Evolutionary conservation across 306 rosid genomes (phyloP).

Genomic region (Boehmeria nivea): DNA sequence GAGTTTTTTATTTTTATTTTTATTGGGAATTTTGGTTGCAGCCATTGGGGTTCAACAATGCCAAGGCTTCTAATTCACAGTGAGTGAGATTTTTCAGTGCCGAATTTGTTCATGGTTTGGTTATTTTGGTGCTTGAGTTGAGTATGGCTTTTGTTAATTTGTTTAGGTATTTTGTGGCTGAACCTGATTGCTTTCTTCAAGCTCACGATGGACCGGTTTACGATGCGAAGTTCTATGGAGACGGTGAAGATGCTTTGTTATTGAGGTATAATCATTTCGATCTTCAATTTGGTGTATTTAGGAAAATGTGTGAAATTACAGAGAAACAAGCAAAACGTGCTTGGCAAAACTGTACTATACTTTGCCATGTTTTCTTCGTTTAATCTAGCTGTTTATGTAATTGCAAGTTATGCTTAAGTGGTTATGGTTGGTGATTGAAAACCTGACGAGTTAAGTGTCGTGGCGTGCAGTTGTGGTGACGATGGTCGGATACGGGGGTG

Average conservation of each 20-base stretch:
- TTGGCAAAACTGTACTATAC: not conserved
- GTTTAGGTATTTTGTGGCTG: conserved; percentile 30
- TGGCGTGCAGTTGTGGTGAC: conserved; percentile 71
- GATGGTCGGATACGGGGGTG: conserved; percentile 88
- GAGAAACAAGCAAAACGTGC: not conserved
- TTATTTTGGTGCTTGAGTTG: not conserved
- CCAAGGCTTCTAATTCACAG: conserved; percentile 31
- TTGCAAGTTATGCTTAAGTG: too few relatives aligned
- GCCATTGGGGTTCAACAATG: conserved; percentile 46
- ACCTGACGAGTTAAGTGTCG: conserved; percentile 11
- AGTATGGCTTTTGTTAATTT: not conserved
- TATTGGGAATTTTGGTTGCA: conserved; percentile 28
- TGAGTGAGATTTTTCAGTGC: conserved; percentile 25
- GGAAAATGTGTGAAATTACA: not conserved
- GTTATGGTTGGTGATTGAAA: too few relatives aligned
- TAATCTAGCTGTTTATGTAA: too few relatives aligned
- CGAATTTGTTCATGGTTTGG: not conserved
- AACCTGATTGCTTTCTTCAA: conserved; percentile 60
- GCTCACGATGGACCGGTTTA: conserved; percentile 83
- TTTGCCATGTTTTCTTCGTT: not conserved
- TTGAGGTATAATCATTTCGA: conserved; percentile 43
- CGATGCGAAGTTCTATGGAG: conserved; percentile 73
- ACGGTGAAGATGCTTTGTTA: conserved; percentile 52
- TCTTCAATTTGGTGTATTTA: not conserved
- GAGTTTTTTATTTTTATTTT: not conserved